Evolutionary conservation across 495 filamentous ascomycete genomes (phyloP), one percentile per base, ranked within the genome.

Genomic region (Immersiella caudata): DNA sequence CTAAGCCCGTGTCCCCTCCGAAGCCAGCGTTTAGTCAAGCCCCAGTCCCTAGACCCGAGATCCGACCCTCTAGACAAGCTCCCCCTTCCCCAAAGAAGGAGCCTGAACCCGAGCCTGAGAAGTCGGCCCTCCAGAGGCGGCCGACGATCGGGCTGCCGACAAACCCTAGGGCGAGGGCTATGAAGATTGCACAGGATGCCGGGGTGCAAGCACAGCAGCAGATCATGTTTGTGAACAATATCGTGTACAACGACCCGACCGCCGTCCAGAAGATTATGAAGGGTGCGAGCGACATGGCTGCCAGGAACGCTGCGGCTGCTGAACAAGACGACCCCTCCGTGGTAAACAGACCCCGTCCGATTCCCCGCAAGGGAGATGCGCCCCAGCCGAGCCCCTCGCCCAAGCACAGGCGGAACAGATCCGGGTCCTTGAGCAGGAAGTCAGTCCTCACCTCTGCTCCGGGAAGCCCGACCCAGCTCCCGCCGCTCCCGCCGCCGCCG

Each of bases 221-320:
- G 51, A 85, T 85, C 21, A 79, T 86, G 79, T 83, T 84, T 52
- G 71, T 86, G 33, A 85, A 85, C 61, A 79, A 82, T 46, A 83
- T 85, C 56, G 77, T 83, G 20, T 84, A 83, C 60, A 74, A 84
- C 54, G 75, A 84, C 64, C 83, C 83, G 0, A 71, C 67, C n/a
- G 66, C 70, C 8, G 83, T 84, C 12, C 75, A 79, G 26, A 75
- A 74, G 21, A 84, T 85, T 67, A 77, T 85, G 50, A 76, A 79
- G 49, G 78, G 70, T 12, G 80, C 78, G 1, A 72, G 73, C 14
- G 62, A 68, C 8, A 68, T 67, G 26, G 68, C 71, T 25, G 60
- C 70, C 20, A 80, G 78, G 57, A 64, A 72, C 14, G 55, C 50
- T 8, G 36, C 68, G 68, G 8, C 71, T 66, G 12, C 67, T 67